These are phyloP conservation scores for Cylindrotheca fusiformis DNA, from an alignment of 108 stramenopile species.

Conservation along the genomic window DNA sequence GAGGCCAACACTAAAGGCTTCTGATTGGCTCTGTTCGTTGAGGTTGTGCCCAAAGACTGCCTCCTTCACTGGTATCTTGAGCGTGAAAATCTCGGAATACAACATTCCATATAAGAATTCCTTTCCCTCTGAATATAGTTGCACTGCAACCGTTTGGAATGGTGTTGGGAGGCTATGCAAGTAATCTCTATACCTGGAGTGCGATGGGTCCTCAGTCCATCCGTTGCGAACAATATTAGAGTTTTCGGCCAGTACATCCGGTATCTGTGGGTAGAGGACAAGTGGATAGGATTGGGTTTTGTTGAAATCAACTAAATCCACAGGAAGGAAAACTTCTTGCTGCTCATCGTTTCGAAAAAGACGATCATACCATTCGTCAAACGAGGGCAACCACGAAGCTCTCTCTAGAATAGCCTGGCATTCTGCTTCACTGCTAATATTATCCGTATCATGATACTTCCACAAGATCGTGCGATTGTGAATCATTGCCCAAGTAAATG, in stretches of 20 bases:
- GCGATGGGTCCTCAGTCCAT: constrained; percentile 19
- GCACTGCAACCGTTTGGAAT: not conserved
- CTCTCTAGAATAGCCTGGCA: constrained; percentile 19
- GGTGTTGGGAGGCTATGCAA: constrained; percentile 3
- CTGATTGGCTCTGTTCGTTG: too few relatives aligned
- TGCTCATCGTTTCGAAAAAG: too few relatives aligned
- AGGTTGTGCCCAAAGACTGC: not conserved
- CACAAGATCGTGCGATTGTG: constrained; percentile 32
- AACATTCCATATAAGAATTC: constrained; percentile 23
- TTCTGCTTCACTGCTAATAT: constrained; percentile 7
- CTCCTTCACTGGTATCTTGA: not conserved
- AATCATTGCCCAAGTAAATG: constrained; percentile 28
- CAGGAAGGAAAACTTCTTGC: not conserved
- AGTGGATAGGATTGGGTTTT: constrained; percentile 9
- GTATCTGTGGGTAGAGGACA: constrained; percentile 29
- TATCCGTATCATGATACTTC: constrained; percentile 12
- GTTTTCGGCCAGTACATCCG: constrained; percentile 13
- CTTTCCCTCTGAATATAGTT: constrained; percentile 10
- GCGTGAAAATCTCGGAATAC: constrained; percentile 16
- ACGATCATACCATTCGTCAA: constrained; percentile 14
- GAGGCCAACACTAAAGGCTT: constrained; percentile 12
- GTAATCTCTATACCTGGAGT: not conserved
- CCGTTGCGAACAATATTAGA: constrained; percentile 9
- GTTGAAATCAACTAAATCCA: not conserved
- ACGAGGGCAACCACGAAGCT: constrained; percentile 30